Conservation (phyloP, 148 eudicot genomes). For the Persicaria maculosa region DNA sequence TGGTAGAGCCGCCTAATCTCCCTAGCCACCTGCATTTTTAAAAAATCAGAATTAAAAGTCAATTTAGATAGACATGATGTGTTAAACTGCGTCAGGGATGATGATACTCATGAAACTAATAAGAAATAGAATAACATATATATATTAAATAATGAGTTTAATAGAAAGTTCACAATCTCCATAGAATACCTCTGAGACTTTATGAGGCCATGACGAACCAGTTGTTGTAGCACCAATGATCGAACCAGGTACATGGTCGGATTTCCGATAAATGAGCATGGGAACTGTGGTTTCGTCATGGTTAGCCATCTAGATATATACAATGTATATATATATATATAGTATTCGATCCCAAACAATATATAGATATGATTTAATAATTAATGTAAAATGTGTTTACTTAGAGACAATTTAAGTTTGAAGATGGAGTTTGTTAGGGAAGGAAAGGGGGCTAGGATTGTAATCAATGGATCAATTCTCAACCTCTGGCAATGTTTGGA, state of each 20-base stretch:
- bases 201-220: not conserved
- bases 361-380: no score
- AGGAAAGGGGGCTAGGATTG: no score
- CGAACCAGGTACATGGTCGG: not conserved
- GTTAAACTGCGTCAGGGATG: not conserved
- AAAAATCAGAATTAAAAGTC: not conserved
- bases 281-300: not conserved
- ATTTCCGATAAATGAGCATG: not conserved
- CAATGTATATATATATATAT: no score
- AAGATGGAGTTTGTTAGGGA: no score
- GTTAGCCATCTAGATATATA: not conserved
- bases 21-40: slow-evolving; percentile 31
- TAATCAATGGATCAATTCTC: no score
- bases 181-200: not conserved
- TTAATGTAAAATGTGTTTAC: no score
- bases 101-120: not conserved
- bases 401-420: no score
- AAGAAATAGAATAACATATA: not conserved
- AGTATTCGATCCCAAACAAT: no score
- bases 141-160: no score
- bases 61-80: not conserved
- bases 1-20: slow-evolving; percentile 44
- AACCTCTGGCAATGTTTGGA: no score
- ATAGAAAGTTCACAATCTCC: not conserved
- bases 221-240: not conserved